Conservation (phyloP, 2,329 filamentous ascomycete genomes). For the Fusarium transvaalense region DNA sequence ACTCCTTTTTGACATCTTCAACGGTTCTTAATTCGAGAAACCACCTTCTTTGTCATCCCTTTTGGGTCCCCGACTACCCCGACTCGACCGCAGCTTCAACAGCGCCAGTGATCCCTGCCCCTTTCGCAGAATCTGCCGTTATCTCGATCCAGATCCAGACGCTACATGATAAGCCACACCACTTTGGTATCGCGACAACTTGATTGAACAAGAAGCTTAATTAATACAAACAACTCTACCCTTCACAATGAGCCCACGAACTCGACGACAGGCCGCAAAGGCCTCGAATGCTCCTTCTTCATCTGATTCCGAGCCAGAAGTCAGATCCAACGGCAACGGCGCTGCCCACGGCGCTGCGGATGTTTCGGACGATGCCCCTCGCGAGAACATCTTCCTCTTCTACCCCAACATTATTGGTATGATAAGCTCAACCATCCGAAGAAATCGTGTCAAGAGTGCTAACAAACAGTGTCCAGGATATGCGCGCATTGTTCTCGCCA, state of each 20-base stretch:
- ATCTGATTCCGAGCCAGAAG: slow-evolving; percentile 49
- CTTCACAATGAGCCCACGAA: slow-evolving; percentile 56
- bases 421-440: slow-evolving; percentile 41
- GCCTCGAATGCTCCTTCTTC: slow-evolving; percentile 49
- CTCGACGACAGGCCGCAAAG: slow-evolving; percentile 55
- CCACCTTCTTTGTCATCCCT: slow-evolving; percentile 7
- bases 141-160: slow-evolving; percentile 35
- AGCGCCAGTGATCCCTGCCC: slow-evolving; percentile 43
- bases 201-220: slow-evolving; percentile 24
- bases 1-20: slow-evolving; percentile 41
- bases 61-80: background rate
- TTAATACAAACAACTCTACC: slow-evolving; percentile 11
- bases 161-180: slow-evolving; percentile 43
- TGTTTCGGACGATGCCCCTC: slow-evolving; percentile 54
- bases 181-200: slow-evolving; percentile 32
- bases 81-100: slow-evolving; percentile 35
- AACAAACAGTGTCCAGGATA: slow-evolving; percentile 68
- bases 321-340: slow-evolving; percentile 58
- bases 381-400: slow-evolving; percentile 86
- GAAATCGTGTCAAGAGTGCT: slow-evolving; percentile 13
- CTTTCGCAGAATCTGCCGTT: slow-evolving; percentile 42
- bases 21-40: background rate
- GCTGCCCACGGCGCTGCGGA: slow-evolving; percentile 53
- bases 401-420: slow-evolving; percentile 85
- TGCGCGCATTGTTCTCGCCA: slow-evolving; percentile 80